Evolutionary conservation across 1,284 basidiomycete species (phyloP).

Genomic region (Marasmius sp.): DNA sequence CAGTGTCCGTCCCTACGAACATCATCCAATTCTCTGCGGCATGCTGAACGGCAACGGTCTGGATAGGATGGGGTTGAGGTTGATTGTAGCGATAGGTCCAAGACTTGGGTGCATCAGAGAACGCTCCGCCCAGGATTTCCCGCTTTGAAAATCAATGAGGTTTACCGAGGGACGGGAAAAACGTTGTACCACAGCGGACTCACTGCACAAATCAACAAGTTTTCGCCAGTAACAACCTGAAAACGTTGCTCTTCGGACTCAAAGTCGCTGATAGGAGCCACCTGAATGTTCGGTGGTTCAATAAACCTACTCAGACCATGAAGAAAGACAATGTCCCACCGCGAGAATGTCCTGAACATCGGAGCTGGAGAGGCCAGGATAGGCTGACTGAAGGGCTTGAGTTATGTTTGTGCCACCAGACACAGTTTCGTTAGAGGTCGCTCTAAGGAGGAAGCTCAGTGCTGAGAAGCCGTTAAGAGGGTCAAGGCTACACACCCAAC

Average conservation of each 20-base stretch:
- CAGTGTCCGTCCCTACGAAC: slow-evolving; percentile 58
- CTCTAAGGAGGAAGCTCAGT: slow-evolving; percentile 27
- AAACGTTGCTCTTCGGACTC: slow-evolving; percentile 36
- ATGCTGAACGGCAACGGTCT: slow-evolving; percentile 36
- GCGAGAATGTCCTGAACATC: slow-evolving; percentile 38
- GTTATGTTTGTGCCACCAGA: slow-evolving; percentile 28
- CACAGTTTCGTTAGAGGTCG: slow-evolving; percentile 57
- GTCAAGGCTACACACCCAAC: slow-evolving; percentile 43
- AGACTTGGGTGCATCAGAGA: slow-evolving; percentile 23
- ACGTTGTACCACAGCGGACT: slow-evolving; percentile 18
- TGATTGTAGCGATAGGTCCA: slow-evolving; percentile 40
- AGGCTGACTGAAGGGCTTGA: slow-evolving; percentile 37
- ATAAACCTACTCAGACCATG: slow-evolving; percentile 15
- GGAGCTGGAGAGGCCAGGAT: slow-evolving; percentile 42
- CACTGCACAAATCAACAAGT: slow-evolving; percentile 49
- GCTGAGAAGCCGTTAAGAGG: background rate
- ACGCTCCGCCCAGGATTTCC: slow-evolving; percentile 43
- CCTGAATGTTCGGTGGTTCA: background rate
- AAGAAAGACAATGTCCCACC: slow-evolving; percentile 22
- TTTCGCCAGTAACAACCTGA: slow-evolving; percentile 47
- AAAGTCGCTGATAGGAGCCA: slow-evolving; percentile 40
- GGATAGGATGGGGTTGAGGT: slow-evolving; percentile 39
- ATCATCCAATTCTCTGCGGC: slow-evolving; percentile 65
- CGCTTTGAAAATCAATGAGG: slow-evolving; percentile 28
- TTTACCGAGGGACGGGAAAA: background rate